Evolutionary conservation across 148 eudicot species (phyloP), one percentile per base, ranked within the genome.

Genomic region (Rhododendron ferrugineum): DNA sequence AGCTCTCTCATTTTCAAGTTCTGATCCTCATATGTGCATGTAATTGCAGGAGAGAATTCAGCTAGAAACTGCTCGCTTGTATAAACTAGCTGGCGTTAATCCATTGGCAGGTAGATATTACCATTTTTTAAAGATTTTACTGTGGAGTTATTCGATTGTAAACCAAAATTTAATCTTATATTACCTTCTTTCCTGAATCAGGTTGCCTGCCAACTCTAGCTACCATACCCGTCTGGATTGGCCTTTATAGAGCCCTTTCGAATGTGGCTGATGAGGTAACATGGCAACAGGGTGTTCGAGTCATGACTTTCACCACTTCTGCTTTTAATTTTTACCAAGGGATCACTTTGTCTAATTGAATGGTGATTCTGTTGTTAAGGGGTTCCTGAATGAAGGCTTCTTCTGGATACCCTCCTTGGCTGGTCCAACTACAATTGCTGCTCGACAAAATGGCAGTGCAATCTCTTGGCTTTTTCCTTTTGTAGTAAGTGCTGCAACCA

Each of bases 381-480:
- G 99, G 85, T 96, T 96, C 79, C 90, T 97, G 86, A 90, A 93
- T 2, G 99, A 97, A 90, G 98, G 99, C 74, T 97, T 97, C 90
- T 97, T 94, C 90, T 97, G 98, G 98, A 97, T 97, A 91, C 99
- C 99, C 64, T 94, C 99, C 66, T 92, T 97, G 80, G 95, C 99
- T 84, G 99, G 98, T 88, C 99, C 99, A 52, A 97, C 99, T 32
- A 97, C 99, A 30, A 56, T 96, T 89, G 97, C 93, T 79, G 89
- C 96, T 84, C 92, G 96, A 64, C 94, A 94, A 89, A 95, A 64
- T 90, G 99, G 98, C 86, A 93, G 94, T 89, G 99, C 96, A 66
- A 94, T 92, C 85, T 94, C 98, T 85, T 97, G 99, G 99, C 95
- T 97, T 85, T 97, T 97, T 85, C 98, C 98, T 22, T 97, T 97